Evolutionary conservation across 441 rosid species (phyloP).

Genomic region (Pelargonium cotyledonis): DNA sequence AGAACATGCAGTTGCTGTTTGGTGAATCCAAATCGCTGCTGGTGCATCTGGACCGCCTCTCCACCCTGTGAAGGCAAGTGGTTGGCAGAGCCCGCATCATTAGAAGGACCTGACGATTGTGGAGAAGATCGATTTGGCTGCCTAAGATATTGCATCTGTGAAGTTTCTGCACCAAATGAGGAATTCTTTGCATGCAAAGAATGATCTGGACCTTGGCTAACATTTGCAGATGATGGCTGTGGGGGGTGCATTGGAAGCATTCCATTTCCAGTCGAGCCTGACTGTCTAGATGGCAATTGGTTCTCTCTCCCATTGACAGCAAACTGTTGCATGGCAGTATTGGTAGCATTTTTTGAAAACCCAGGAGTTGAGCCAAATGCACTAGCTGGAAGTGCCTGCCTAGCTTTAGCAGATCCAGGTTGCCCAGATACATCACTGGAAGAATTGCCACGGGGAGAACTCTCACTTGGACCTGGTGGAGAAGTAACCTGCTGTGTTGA

Average conservation of each 20-base stretch:
- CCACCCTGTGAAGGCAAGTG: constrained; percentile 47
- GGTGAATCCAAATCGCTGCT: constrained; percentile 67
- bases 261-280: constrained; percentile 56
- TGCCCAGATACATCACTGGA: constrained; percentile 79
- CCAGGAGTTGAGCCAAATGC: constrained; percentile 58
- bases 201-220: constrained; percentile 49
- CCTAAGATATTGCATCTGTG: constrained; percentile 62
- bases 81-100: constrained; percentile 39
- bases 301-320: constrained; percentile 64
- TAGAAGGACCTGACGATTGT: constrained; percentile 47
- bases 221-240: constrained; percentile 45
- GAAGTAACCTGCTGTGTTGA: constrained; percentile 74
- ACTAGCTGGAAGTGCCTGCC: constrained; percentile 42
- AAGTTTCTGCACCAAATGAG: constrained; percentile 42
- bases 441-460: constrained; percentile 76
- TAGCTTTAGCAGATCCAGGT: constrained; percentile 67
- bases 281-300: constrained; percentile 54
- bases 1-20: constrained; percentile 96
- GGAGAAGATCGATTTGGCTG: constrained; percentile 57
- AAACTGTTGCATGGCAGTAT: constrained; percentile 50
- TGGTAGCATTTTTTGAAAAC: constrained; percentile 35
- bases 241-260: constrained; percentile 65
- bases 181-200: constrained; percentile 45
- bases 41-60: constrained; percentile 45
- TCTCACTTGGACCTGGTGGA: constrained; percentile 60